A percentile compares a stretch with the other conserved stretches of the same genome.
Evolutionary conservation across 805 yeast genomes (phyloP).

Genomic region (Candida peoriensis): DNA sequence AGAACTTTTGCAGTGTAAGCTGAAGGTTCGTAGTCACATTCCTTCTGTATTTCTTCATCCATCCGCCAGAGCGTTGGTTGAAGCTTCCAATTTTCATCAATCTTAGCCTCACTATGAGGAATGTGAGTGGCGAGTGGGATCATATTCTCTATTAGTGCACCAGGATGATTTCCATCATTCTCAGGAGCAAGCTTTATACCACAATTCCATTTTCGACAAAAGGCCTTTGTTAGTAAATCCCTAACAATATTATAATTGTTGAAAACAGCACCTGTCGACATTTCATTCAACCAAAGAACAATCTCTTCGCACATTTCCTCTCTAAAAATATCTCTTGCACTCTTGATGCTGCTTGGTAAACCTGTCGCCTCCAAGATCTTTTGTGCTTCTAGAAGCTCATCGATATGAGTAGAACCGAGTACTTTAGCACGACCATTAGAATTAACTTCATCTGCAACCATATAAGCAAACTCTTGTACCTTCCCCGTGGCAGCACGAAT

Average conservation of each 20-base stretch:
- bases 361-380: constrained; percentile 58
- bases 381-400: constrained; percentile 48
- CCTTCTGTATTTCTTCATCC: constrained; percentile 35
- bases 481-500: constrained; percentile 62
- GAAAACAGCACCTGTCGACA: constrained; percentile 49
- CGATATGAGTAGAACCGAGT: constrained; percentile 47
- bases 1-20: constrained; percentile 14
- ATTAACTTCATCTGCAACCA: constrained; percentile 65
- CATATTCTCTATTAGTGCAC: constrained; percentile 9
- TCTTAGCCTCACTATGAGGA: constrained; percentile 7
- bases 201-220: constrained; percentile 56
- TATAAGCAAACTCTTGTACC: constrained; percentile 57
- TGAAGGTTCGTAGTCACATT: constrained; percentile 37
- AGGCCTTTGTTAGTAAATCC: constrained; percentile 49
- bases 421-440: constrained; percentile 66
- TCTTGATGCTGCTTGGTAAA: constrained; percentile 58
- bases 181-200: constrained; percentile 35
- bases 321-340: constrained; percentile 63
- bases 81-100: constrained; percentile 33
- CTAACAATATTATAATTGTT: constrained; percentile 43
- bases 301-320: constrained; percentile 80
- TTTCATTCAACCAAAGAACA: constrained; percentile 56
- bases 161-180: constrained; percentile 1
- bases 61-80: constrained; percentile 42
- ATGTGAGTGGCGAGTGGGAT: constrained; percentile 12